phyloP scores from a whole-genome alignment of 495 filamentous ascomycete genomes.

The Pyronema domesticum region DNA sequence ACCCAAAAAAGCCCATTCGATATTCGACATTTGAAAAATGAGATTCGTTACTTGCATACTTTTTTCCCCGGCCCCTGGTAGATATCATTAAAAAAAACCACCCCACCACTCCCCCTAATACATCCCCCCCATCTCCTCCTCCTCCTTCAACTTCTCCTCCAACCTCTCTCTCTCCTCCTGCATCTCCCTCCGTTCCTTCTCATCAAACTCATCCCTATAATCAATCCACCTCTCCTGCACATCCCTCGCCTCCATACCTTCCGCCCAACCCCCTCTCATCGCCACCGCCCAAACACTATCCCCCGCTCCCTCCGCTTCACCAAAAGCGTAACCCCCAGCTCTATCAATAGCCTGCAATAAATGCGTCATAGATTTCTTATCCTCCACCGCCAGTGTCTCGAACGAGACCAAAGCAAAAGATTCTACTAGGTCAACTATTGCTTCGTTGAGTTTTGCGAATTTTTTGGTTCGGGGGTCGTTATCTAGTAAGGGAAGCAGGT shows the following conservation, averaged over 20 bases:
- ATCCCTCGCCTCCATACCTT: slow-evolving; percentile 72
- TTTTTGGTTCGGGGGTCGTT: slow-evolving; percentile 42
- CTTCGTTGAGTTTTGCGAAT: slow-evolving; percentile 65
- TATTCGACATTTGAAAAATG: neutral
- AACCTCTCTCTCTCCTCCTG: slow-evolving; percentile 37
- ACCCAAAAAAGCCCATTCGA: neutral
- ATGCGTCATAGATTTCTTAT: slow-evolving; percentile 89
- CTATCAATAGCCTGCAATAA: slow-evolving; percentile 74
- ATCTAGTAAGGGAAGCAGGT: slow-evolving; percentile 63
- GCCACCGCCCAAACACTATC: slow-evolving; percentile 89
- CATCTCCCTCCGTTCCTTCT: slow-evolving; percentile 50
- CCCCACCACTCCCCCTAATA: neutral
- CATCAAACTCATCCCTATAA: slow-evolving; percentile 72
- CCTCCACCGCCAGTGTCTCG: slow-evolving; percentile 86
- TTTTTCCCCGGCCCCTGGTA: neutral
- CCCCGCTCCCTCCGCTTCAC: slow-evolving; percentile 74
- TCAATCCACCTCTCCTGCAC: slow-evolving; percentile 93
- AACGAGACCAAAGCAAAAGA: slow-evolving; percentile 78
- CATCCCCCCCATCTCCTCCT: slow-evolving; percentile 15
- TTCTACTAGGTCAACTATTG: slow-evolving; percentile 70
- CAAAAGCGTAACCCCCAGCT: slow-evolving; percentile 84
- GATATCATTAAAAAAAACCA: neutral
- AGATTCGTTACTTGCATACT: neutral
- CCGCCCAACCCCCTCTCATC: slow-evolving; percentile 43
- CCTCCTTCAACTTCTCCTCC: slow-evolving; percentile 25